A percentile compares a stretch with the other conserved stretches of the same genome.
Evolutionary conservation across 305 asterid genomes (phyloP).

Genomic region (Solanum hybrid): DNA sequence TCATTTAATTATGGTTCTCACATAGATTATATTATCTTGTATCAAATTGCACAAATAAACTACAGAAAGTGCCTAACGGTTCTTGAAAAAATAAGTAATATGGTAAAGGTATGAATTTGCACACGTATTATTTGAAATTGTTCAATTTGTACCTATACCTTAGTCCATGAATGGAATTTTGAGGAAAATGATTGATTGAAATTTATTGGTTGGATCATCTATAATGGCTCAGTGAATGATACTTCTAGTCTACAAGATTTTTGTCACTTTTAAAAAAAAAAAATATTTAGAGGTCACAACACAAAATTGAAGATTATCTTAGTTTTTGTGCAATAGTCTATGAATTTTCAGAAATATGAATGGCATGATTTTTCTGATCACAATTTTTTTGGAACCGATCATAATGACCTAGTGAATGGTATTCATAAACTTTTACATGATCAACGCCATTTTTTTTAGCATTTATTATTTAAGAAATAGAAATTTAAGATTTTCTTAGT

Average conservation of each 20-base stretch:
- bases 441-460: fast-evolving
- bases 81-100: not conserved
- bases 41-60: not conserved
- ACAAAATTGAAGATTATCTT: not conserved
- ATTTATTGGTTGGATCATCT: not conserved
- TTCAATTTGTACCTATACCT: not conserved
- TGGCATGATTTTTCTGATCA: too few species aligned
- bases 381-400: not conserved
- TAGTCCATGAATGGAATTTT: not conserved
- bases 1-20: not conserved
- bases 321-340: not conserved
- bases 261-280: not conserved
- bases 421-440: not conserved
- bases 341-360: too few species aligned
- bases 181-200: not conserved
- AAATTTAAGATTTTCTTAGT: not conserved
- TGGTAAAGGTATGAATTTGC: not conserved
- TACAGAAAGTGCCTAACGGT: fast-evolving
- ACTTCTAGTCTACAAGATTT: not conserved
- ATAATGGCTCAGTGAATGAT: not conserved
- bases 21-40: not conserved
- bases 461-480: fast-evolving
- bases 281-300: not conserved
- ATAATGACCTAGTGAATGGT: not conserved
- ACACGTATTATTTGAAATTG: not conserved